Percentiles rank a stretch among this genome's conserved stretches.
These are phyloP conservation scores for Neonectria neomacrospora DNA, from an alignment of 2,329 filamentous ascomycete species.

Conservation along the genomic window DNA sequence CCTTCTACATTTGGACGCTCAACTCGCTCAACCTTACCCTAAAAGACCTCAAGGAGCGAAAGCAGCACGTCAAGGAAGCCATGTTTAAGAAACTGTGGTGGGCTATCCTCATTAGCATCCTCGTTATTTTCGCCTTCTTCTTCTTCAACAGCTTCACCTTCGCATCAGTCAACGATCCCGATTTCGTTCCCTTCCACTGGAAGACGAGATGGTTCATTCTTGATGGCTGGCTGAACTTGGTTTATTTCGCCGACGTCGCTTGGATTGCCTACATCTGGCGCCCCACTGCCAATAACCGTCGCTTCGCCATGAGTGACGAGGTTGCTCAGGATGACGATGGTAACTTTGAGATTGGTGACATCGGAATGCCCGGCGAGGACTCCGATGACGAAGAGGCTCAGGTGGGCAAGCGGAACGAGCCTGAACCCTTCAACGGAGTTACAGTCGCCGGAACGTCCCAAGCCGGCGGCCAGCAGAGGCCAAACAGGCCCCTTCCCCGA, in stretches of 20 bases:
- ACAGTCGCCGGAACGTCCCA: slow-evolving; percentile 40
- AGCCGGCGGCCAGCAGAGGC: slow-evolving; percentile 36
- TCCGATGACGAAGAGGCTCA: slow-evolving; percentile 68
- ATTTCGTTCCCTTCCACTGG: slow-evolving; percentile 97
- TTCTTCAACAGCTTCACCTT: slow-evolving; percentile 98
- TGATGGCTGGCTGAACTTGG: slow-evolving; percentile 96
- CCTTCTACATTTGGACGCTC: slow-evolving; percentile 98
- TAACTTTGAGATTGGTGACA: slow-evolving; percentile 91
- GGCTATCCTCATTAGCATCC: slow-evolving; percentile 90
- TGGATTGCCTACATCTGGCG: slow-evolving; percentile 97
- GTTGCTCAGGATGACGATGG: slow-evolving; percentile 98
- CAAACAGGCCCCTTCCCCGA: slow-evolving; percentile 55
- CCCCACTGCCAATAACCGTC: slow-evolving; percentile 93
- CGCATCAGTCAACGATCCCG: slow-evolving; percentile 82
- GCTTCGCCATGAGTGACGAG: slow-evolving; percentile 99
- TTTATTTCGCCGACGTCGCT: slow-evolving; percentile 92
- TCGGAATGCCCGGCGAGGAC: slow-evolving; percentile 76
- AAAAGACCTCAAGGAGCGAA: slow-evolving; percentile 94
- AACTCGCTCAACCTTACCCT: slow-evolving; percentile 95
- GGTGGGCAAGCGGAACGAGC: slow-evolving; percentile 52
- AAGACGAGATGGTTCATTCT: slow-evolving; percentile 97
- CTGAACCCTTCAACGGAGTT: slow-evolving; percentile 42
- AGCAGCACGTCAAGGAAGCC: slow-evolving; percentile 89
- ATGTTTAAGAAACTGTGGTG: slow-evolving; percentile 99
- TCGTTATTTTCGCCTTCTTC: slow-evolving; percentile 98